A percentile compares a stretch with the other conserved stretches of the same genome.
phyloP scores from a whole-genome alignment of 371 early-diverging fungal genomes.

The Mortierella sp. region DNA sequence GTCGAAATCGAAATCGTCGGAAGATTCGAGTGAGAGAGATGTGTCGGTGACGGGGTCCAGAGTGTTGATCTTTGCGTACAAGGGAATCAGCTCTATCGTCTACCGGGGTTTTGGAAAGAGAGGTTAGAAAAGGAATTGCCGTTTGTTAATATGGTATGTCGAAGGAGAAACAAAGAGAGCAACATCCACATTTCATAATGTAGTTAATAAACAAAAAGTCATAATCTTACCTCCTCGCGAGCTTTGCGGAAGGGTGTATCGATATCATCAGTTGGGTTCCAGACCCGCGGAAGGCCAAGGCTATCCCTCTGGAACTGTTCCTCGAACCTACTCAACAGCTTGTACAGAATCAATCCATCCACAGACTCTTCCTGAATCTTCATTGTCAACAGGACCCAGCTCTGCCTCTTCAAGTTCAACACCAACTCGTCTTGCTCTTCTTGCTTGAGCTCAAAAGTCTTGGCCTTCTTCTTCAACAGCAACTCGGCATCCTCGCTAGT shows the following conservation, averaged over 20 bases:
- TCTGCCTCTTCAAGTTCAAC: conserved; percentile 68
- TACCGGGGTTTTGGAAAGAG: conserved; percentile 22
- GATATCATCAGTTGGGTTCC: conserved; percentile 97
- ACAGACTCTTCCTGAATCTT: conserved; percentile 86
- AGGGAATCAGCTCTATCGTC: conserved; percentile 73
- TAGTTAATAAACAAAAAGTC: neutral
- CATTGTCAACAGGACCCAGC: conserved; percentile 83
- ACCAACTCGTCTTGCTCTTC: conserved; percentile 63
- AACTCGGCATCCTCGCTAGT: conserved; percentile 66
- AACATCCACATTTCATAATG: too few species aligned
- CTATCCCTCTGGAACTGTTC: conserved; percentile 94
- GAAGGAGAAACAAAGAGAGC: neutral
- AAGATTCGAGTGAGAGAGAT: conserved; percentile 36
- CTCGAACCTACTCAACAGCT: conserved; percentile 87
- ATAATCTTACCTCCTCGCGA: conserved; percentile 67
- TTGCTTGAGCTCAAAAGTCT: conserved; percentile 61
- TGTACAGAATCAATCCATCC: conserved; percentile 84
- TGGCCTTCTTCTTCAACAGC: conserved; percentile 59
- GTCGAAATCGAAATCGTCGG: conserved; percentile 73
- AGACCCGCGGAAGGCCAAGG: conserved; percentile 92
- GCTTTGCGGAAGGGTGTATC: conserved; percentile 87
- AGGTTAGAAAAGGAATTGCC: neutral
- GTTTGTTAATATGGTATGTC: neutral
- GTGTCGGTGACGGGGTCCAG: conserved; percentile 50
- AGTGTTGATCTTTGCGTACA: conserved; percentile 73